These are phyloP conservation scores for Naganishia vaughanmartiniae DNA, from an alignment of 768 basidiomycete species.

Conservation along the genomic window DNA sequence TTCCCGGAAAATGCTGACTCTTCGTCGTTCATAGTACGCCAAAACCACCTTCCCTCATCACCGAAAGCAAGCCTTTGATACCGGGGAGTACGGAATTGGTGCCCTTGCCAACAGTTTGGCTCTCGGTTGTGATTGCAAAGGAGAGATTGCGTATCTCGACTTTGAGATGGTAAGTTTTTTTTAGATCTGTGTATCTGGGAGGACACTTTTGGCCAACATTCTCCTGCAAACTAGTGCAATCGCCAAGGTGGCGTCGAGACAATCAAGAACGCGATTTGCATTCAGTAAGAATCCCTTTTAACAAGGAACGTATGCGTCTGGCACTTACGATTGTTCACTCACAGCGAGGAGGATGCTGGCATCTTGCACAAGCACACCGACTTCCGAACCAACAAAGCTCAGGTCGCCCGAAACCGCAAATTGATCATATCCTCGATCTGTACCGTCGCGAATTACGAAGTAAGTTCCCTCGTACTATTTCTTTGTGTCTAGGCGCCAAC, in stretches of 20 bases:
- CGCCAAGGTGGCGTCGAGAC: constrained; percentile 54
- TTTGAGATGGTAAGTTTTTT: constrained; percentile 11
- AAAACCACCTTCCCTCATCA: constrained; percentile 80
- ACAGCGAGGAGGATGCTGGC: constrained; percentile 76
- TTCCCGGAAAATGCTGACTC: background rate
- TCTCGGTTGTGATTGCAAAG: constrained; percentile 83
- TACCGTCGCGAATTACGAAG: constrained; percentile 28
- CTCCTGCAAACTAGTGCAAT: constrained; percentile 2
- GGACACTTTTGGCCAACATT: background rate
- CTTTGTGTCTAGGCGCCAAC: background rate
- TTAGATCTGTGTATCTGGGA: background rate
- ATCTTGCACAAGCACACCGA: constrained; percentile 81
- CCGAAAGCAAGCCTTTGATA: constrained; percentile 84
- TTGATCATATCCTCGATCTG: constrained; percentile 65
- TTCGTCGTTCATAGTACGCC: constrained; percentile 21
- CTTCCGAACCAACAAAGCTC: constrained; percentile 64
- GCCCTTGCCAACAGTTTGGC: constrained; percentile 86
- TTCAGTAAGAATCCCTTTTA: constrained; percentile 46
- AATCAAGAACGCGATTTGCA: constrained; percentile 85
- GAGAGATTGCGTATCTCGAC: constrained; percentile 47
- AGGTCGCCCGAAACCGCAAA: constrained; percentile 72
- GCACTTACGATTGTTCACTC: background rate
- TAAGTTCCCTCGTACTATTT: background rate
- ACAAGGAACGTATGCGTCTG: background rate
- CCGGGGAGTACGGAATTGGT: constrained; percentile 85